phyloP scores from a whole-genome alignment of 2,329 filamentous ascomycete species.

The Colletotrichum euphorbiae region DNA sequence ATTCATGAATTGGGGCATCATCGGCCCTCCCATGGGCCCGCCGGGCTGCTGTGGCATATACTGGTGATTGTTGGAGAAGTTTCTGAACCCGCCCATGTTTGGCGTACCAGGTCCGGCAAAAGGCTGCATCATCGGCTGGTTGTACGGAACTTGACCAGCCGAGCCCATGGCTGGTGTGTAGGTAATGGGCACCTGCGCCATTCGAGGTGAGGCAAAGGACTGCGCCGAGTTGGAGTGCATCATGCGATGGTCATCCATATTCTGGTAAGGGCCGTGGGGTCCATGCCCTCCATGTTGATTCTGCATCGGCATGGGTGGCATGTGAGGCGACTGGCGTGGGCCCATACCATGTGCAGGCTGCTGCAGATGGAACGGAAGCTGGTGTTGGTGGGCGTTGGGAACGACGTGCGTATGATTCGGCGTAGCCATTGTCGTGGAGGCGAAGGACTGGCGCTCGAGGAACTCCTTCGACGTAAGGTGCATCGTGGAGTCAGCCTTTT shows the following conservation, averaged over 20 bases:
- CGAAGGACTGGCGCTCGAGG: constrained; percentile 76
- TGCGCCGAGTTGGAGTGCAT: constrained; percentile 86
- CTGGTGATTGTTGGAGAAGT: constrained; percentile 77
- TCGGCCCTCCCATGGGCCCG: constrained; percentile 76
- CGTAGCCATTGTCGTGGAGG: constrained; percentile 70
- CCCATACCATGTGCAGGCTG: constrained; percentile 76
- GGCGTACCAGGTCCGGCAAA: constrained; percentile 77
- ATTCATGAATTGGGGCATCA: constrained; percentile 85
- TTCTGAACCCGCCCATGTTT: constrained; percentile 77
- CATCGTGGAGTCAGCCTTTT: constrained; percentile 75
- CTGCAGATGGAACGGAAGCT: constrained; percentile 85
- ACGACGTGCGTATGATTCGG: constrained; percentile 77
- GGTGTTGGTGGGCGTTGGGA: constrained; percentile 84
- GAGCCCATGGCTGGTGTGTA: constrained; percentile 77
- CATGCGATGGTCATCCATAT: constrained; percentile 88
- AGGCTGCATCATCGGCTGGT: constrained; percentile 77
- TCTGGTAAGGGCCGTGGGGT: constrained; percentile 74
- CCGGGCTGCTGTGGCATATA: constrained; percentile 76
- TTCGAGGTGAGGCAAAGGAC: constrained; percentile 86
- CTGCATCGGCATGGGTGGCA: constrained; percentile 82
- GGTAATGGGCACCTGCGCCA: constrained; percentile 75
- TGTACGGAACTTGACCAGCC: constrained; percentile 76
- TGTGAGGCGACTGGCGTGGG: constrained; percentile 78
- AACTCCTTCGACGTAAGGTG: constrained; percentile 78
- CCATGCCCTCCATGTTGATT: constrained; percentile 74